Percentiles rank a stretch among this genome's conserved stretches.
These are phyloP conservation scores for Mucor irregularis DNA, from an alignment of 371 early-diverging fungal genomes.

Conservation along the genomic window DNA sequence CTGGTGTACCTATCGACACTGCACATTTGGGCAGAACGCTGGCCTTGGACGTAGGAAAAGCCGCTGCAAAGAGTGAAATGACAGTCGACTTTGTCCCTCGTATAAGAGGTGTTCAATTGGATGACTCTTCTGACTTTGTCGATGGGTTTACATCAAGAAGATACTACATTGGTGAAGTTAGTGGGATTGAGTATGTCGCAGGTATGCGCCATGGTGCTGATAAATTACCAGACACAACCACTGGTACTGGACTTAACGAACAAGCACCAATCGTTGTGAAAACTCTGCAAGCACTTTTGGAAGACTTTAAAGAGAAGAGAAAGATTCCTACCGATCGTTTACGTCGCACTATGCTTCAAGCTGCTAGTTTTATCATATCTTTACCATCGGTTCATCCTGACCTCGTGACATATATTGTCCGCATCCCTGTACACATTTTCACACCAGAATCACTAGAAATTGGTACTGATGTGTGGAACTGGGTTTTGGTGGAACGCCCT, in stretches of 20 bases:
- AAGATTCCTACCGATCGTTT: constrained; percentile 50
- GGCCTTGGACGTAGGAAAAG: constrained; percentile 71
- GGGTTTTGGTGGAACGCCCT: constrained; percentile 79
- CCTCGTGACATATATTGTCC: constrained; percentile 76
- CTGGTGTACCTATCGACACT: constrained; percentile 44
- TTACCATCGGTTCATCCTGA: constrained; percentile 61
- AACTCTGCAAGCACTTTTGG: constrained; percentile 31
- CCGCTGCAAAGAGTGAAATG: constrained; percentile 49
- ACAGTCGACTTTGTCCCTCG: constrained; percentile 41
- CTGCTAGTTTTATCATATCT: constrained; percentile 18
- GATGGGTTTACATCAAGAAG: constrained; percentile 59
- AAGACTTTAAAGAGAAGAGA: constrained; percentile 46
- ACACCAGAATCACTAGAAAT: constrained; percentile 77
- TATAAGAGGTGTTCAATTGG: constrained; percentile 45
- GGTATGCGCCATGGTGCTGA: constrained; percentile 16
- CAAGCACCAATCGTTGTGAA: constrained; percentile 48
- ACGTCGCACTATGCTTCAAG: constrained; percentile 42
- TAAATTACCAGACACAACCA: constrained; percentile 1
- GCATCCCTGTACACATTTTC: constrained; percentile 86
- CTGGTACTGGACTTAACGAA: constrained; percentile 19
- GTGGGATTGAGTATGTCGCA: constrained; percentile 49
- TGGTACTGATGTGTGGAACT: constrained; percentile 84
- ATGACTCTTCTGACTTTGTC: constrained; percentile 62
- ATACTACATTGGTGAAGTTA: constrained; percentile 61
- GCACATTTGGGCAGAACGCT: constrained; percentile 75